phyloP scores from a whole-genome alignment of 768 basidiomycete genomes.

The Boletus sp. region DNA sequence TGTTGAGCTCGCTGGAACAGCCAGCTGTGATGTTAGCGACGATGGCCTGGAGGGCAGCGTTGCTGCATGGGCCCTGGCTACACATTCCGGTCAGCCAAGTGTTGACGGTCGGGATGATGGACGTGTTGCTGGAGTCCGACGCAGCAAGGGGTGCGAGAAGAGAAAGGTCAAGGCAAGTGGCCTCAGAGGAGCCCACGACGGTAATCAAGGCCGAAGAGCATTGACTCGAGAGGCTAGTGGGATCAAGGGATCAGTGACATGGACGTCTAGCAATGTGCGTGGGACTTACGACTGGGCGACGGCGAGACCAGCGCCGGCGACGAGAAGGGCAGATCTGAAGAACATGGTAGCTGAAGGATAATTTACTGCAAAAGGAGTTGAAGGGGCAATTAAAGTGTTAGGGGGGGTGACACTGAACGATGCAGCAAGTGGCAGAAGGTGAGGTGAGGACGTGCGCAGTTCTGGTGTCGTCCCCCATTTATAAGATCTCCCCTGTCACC shows the following conservation, averaged over 20 bases:
- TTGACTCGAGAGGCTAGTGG: conserved; percentile 18
- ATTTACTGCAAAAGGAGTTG: not conserved
- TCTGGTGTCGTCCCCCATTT: conserved; percentile 4
- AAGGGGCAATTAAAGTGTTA: not conserved
- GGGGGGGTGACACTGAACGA: not conserved
- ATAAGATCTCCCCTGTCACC: conserved; percentile 4
- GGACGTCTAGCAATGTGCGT: not conserved
- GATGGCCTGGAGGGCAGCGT: conserved; percentile 53
- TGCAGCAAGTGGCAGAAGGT: not conserved
- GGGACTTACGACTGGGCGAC: conserved; percentile 44
- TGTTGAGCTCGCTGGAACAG: conserved; percentile 41
- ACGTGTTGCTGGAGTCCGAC: conserved; percentile 25
- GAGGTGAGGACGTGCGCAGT: conserved; percentile 11
- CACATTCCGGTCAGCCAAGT: conserved; percentile 62
- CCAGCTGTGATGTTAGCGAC: conserved; percentile 52
- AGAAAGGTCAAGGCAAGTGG: conserved; percentile 40
- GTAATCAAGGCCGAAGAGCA: conserved; percentile 48
- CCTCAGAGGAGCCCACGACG: conserved; percentile 37
- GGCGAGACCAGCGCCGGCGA: conserved; percentile 34
- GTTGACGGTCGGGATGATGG: conserved; percentile 44
- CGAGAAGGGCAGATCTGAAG: conserved; percentile 23
- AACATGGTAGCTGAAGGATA: conserved; percentile 21
- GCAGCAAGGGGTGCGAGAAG: conserved; percentile 29
- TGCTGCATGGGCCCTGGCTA: conserved; percentile 49
- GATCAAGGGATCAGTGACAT: not conserved